Conservation (phyloP, 2,329 filamentous ascomycete genomes). For the Paracamarosporium sp. region DNA sequence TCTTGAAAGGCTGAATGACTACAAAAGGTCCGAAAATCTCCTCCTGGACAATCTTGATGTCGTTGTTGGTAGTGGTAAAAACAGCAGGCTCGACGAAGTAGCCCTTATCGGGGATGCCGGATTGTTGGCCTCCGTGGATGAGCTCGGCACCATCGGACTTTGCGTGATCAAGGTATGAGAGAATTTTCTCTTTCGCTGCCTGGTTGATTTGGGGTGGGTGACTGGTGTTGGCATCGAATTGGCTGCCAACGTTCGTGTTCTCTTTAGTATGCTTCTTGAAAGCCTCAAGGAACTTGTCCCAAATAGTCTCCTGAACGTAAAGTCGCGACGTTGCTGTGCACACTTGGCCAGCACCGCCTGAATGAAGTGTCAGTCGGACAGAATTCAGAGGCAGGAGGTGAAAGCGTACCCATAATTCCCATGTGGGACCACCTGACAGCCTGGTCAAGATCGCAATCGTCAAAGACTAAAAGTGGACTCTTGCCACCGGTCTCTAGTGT, state of each 20-base stretch:
- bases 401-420: constrained; percentile 60
- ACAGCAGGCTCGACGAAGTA: constrained; percentile 66
- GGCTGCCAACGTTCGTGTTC: constrained; percentile 42
- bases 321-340: constrained; percentile 63
- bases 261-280: constrained; percentile 57
- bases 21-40: constrained; percentile 68
- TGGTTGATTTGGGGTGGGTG: constrained; percentile 64
- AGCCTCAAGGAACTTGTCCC: constrained; percentile 65
- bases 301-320: constrained; percentile 58
- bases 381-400: background rate
- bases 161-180: constrained; percentile 71
- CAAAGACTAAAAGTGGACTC: constrained; percentile 60
- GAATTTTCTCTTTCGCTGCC: constrained; percentile 69
- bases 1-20: constrained; percentile 60
- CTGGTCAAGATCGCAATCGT: constrained; percentile 61
- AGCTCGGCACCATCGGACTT: constrained; percentile 71
- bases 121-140: constrained; percentile 63
- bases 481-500: constrained; percentile 65
- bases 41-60: constrained; percentile 61
- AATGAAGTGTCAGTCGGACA: background rate
- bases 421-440: constrained; percentile 67
- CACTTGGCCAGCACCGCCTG: constrained; percentile 53
- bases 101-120: constrained; percentile 61
- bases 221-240: constrained; percentile 69
- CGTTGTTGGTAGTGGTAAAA: constrained; percentile 59